Percentiles rank a stretch among this genome's conserved stretches.
Evolutionary conservation across 169 alveolate species (phyloP).

Genomic region (Blepharisma undulans): DNA sequence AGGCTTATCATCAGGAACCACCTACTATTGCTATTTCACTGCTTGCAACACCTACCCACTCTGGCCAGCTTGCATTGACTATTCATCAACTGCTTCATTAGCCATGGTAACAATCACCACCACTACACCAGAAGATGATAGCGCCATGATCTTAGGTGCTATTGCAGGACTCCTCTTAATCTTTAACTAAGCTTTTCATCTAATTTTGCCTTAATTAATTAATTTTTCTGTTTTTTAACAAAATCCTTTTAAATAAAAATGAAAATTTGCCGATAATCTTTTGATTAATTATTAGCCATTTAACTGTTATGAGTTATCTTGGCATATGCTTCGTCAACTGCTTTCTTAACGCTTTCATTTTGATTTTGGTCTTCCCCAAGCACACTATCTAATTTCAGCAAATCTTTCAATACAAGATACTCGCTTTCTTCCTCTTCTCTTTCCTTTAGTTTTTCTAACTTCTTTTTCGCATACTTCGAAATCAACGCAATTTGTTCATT

Average conservation of each 20-base stretch:
- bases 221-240: background rate
- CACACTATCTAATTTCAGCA: background rate
- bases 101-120: background rate
- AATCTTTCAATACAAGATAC: background rate
- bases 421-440: background rate
- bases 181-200: background rate
- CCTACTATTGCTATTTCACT: conserved; percentile 2
- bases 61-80: background rate
- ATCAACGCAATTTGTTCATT: background rate
- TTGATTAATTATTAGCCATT: background rate
- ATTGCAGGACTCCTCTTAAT: background rate
- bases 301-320: background rate
- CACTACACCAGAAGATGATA: background rate
- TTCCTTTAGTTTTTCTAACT: background rate
- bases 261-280: background rate
- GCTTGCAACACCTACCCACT: conserved; percentile 18
- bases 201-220: background rate
- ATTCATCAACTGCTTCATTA: background rate
- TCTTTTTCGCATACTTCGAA: background rate
- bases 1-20: background rate
- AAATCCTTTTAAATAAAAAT: no score
- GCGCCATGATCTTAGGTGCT: background rate
- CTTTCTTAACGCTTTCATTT: background rate
- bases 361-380: background rate
- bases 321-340: background rate